Evolutionary conservation across 257 asterid genomes (phyloP).

Genomic region (Nicotiana noctiflora): DNA sequence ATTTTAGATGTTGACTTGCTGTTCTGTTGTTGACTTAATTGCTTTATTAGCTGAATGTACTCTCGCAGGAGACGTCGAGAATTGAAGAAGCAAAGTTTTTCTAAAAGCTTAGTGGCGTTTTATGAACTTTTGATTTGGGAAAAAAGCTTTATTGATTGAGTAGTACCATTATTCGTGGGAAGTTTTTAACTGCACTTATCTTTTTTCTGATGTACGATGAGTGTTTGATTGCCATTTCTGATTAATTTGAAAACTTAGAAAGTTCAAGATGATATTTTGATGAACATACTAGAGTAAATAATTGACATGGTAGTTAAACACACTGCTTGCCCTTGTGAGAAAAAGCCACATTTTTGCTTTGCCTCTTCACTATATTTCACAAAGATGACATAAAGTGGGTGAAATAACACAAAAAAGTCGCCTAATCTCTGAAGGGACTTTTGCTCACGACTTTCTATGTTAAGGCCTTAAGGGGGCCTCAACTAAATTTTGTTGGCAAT

Average conservation of each 20-base stretch:
- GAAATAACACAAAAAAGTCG: background rate
- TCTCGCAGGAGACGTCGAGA: background rate
- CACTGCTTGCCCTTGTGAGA: background rate
- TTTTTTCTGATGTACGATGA: background rate
- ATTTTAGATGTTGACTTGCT: background rate
- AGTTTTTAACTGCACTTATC: background rate
- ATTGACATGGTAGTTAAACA: background rate
- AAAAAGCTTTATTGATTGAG: background rate
- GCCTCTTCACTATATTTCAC: background rate
- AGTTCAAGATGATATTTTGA: background rate
- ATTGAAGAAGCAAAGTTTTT: background rate
- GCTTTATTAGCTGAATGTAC: background rate
- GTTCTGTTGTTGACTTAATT: background rate
- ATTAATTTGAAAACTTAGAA: background rate
- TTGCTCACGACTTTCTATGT: background rate
- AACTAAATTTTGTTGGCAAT: background rate
- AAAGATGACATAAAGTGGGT: background rate
- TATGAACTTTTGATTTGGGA: background rate
- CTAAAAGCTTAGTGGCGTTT: background rate
- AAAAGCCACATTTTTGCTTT: background rate
- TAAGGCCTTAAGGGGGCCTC: background rate
- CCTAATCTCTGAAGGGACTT: background rate
- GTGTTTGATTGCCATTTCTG: background rate
- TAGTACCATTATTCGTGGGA: background rate
- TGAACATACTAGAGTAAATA: background rate